Evolutionary conservation across 2,329 filamentous ascomycete species (phyloP).

Genomic region (Colletotrichum agaves): DNA sequence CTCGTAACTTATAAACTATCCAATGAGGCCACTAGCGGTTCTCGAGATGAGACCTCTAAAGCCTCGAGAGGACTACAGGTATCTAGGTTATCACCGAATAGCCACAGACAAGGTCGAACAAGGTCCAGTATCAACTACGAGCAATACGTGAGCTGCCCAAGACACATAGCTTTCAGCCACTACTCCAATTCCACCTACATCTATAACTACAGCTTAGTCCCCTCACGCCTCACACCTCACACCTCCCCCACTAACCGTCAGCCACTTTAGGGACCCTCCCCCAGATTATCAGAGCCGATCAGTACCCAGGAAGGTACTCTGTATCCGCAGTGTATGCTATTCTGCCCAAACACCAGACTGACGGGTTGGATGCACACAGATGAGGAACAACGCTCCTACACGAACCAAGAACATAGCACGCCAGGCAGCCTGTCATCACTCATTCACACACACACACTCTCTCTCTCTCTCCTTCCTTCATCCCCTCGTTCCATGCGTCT

Average conservation of each 20-base stretch:
- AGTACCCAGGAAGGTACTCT: neutral
- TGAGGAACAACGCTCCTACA: neutral
- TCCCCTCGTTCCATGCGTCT: neutral
- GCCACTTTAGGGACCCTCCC: conserved; percentile 15
- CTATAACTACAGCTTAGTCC: too few relatives aligned
- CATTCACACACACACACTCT: neutral
- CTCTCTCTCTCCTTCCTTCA: neutral
- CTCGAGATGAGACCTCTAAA: neutral
- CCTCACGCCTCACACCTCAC: neutral
- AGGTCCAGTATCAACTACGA: neutral
- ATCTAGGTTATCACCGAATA: neutral
- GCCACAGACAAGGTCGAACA: neutral
- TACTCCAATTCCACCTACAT: conserved; percentile 2
- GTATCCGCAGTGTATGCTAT: too few relatives aligned
- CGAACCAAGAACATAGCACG: neutral
- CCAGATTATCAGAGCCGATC: conserved; percentile 24
- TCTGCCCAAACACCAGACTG: neutral
- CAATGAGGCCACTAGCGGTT: too few relatives aligned
- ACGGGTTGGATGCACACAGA: neutral
- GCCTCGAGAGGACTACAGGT: neutral
- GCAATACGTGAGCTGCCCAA: neutral
- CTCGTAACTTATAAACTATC: neutral
- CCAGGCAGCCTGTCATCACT: neutral
- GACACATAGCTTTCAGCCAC: neutral
- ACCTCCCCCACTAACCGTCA: neutral